These are phyloP conservation scores for Boletus reticuloceps DNA, from an alignment of 768 basidiomycete genomes.

Conservation along the genomic window DNA sequence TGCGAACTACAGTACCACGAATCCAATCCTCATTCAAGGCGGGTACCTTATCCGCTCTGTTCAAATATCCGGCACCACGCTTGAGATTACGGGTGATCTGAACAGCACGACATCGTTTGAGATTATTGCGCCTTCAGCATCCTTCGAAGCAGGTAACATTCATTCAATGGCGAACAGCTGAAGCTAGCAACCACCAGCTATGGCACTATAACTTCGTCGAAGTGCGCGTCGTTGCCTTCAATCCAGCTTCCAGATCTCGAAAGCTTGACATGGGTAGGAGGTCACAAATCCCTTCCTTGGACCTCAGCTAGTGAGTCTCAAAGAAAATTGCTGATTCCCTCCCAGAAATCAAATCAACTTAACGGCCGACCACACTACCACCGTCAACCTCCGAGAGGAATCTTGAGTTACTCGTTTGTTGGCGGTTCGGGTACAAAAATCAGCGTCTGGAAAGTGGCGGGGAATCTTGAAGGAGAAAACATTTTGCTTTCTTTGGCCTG, in stretches of 20 bases:
- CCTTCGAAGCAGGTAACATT: slow-evolving; percentile 41
- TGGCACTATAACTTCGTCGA: slow-evolving; percentile 36
- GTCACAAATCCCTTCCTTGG: background rate
- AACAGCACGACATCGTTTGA: slow-evolving; percentile 44
- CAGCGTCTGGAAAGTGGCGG: too few species aligned
- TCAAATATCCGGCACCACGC: slow-evolving; percentile 32
- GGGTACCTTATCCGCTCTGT: slow-evolving; percentile 47
- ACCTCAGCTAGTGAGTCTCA: background rate
- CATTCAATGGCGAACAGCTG: slow-evolving; percentile 42
- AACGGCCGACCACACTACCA: slow-evolving; percentile 41
- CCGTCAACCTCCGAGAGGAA: slow-evolving; percentile 48
- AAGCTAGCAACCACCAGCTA: slow-evolving; percentile 37
- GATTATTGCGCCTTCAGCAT: slow-evolving; percentile 43
- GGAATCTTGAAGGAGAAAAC: too few species aligned
- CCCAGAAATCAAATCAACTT: slow-evolving; percentile 38
- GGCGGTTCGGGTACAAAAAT: slow-evolving; percentile 40
- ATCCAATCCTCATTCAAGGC: slow-evolving; percentile 47
- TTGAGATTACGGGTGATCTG: slow-evolving; percentile 44
- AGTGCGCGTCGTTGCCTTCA: slow-evolving; percentile 7
- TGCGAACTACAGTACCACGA: slow-evolving; percentile 34
- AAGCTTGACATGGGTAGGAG: slow-evolving; percentile 16
- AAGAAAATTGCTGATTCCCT: slow-evolving; percentile 26
- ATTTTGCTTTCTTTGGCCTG: too few species aligned
- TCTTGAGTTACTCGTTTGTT: slow-evolving; percentile 45
- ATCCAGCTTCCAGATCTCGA: slow-evolving; percentile 21